Evolutionary conservation across 805 yeast genomes (phyloP), one percentile per base, ranked within the genome.

Genomic region (Suhomyces prunicola): DNA sequence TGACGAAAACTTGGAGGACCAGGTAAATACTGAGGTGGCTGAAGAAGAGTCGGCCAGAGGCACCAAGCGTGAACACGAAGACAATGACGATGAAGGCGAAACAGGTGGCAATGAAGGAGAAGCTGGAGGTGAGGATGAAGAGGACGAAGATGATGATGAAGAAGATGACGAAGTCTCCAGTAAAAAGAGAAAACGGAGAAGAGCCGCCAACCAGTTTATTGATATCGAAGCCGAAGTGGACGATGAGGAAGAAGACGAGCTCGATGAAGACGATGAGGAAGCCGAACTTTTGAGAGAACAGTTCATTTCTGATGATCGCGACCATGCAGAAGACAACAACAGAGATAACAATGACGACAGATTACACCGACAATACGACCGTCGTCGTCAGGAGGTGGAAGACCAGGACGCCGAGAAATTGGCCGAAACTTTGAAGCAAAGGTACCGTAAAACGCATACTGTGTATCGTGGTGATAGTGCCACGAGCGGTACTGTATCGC

Each of bases 151-250:
- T 0, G 90, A 84, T 0, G 78, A 70, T 1, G 78, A 69, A 0
- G 78, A 70, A 1, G 77, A 72, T 2, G 88, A 80, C 1, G 87
- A 80, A 12, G 78, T 73, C 5, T 81, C 76, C 5, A 70, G 72
- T n/a, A 77, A 52, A 27, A 75, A 79, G 45, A 71, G 73, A 47
- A 74, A 74, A 54, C 79, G 75, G 57, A 74, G 79, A 65, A 73
- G 82, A 63, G 66, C 74, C 48, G 80, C 79, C 76, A 93, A 93
- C 70, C 92, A 88, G 77, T 94, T 91, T 70, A 80, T 94, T 72
- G 99, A 94, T 88, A 96, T 94, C 51, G 98, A 94, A 77, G 99
- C 97, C 54, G 98, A 93, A 70, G 99, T 94, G 53, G 96, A 93
- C 69, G 98, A 93, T 56, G 98, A 94, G 60, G 98, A 94, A 51